phyloP scores from a whole-genome alignment of 768 basidiomycete genomes.

The Trametes cingulata region DNA sequence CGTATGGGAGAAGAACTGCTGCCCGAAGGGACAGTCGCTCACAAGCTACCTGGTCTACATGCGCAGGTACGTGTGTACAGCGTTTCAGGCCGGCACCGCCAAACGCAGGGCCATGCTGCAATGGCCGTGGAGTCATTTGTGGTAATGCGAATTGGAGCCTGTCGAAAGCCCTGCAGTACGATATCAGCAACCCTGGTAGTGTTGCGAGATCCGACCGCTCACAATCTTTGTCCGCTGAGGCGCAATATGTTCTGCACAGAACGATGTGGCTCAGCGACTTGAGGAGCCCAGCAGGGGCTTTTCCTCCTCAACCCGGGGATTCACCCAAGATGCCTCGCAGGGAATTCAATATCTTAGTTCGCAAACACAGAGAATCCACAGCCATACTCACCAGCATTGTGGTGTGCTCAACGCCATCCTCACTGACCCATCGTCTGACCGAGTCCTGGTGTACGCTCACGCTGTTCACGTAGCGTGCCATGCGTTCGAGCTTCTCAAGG shows the following conservation, averaged over 20 bases:
- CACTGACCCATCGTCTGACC: conserved; percentile 44
- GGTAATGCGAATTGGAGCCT: too few relatives aligned
- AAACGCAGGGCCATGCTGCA: too few relatives aligned
- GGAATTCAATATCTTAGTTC: neutral
- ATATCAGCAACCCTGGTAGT: neutral
- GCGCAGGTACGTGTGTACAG: too few relatives aligned
- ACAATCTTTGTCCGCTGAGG: too few relatives aligned
- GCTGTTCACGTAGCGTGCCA: conserved; percentile 60
- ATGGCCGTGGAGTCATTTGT: too few relatives aligned
- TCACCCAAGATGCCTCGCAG: conserved; percentile 10
- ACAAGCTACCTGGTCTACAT: too few relatives aligned
- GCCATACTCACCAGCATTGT: conserved; percentile 48
- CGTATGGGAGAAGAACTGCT: too few relatives aligned
- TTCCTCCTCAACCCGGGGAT: conserved; percentile 1
- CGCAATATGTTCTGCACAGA: neutral
- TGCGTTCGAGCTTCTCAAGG: conserved; percentile 45
- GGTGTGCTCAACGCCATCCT: conserved; percentile 56
- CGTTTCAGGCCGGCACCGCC: too few relatives aligned
- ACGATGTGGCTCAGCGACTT: neutral
- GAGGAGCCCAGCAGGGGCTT: conserved; percentile 1
- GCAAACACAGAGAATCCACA: neutral
- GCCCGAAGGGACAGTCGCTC: too few relatives aligned
- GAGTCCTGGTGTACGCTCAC: conserved; percentile 58
- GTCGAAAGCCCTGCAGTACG: neutral
- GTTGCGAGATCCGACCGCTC: too few relatives aligned